Base-by-base conservation (phyloP, 2,329 filamentous ascomycete species). In the Camptophora hylomeconis region DNA sequence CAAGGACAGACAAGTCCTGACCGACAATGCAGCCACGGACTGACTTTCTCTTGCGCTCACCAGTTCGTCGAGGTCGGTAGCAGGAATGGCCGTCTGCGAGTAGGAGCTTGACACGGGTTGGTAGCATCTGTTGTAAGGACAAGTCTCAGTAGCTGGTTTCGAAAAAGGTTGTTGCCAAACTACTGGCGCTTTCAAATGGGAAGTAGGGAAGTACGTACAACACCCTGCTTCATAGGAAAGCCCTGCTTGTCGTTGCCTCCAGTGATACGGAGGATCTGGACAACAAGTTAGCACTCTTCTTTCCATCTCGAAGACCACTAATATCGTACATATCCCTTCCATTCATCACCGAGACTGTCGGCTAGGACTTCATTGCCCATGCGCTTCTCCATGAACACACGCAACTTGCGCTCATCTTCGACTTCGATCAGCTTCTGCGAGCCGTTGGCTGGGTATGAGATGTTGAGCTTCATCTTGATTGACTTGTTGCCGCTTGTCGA, bases 191-290 rank as follows among this genome's bases (percentile, higher is more conserved):
- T 46, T 44, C 37, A 35, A 41, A 30, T 32, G 42, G 39, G 44
- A 40, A 40, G 44, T 39, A 28, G 31, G n/a, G n/a, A n/a, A n/a
- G n/a, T 39, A 60, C 58, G 50, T 61, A 62, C 58, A 53, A 92
- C 81, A 74, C 89, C 89, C 79, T 98, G 92, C 84, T 98, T 98
- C 89, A 98, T 98, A 53, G 89, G 89, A 77, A 98, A 98, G 72
- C 89, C 89, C 75, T 98, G 92, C 83, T 98, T 98, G 81, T 98
- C 89, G 80, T 98, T 98, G 61, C 92, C 89, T 58, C 89, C 92
- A 55, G 89, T 98, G 72, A 98, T 95, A 33, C 41, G 41, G 37
- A 46, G 32, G 26, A 45, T 43, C 43, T 45, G 35, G 26, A 21
- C 20, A 20, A 31, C 15, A 12, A 24, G 35, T 42, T 36, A 42